Percentiles rank a stretch among this genome's conserved stretches.
These are phyloP conservation scores for Colletotrichum lupini DNA, from an alignment of 2,329 filamentous ascomycete species.

Conservation along the genomic window DNA sequence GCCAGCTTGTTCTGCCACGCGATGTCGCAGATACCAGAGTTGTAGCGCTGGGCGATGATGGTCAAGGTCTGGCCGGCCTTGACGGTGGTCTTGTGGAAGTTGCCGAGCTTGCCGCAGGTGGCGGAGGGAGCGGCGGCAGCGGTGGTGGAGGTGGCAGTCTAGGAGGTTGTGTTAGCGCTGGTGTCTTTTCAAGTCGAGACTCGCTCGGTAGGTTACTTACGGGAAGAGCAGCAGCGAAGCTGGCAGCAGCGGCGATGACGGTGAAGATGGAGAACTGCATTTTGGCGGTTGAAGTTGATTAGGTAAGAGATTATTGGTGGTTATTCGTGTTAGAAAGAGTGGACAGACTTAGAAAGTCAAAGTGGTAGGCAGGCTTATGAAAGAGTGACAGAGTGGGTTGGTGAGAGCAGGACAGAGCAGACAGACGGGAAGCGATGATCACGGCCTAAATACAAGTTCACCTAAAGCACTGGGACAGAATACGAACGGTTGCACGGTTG, in stretches of 20 bases:
- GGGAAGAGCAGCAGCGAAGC: constrained; percentile 9
- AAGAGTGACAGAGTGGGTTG: constrained; percentile 6
- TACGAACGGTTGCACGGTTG: not conserved
- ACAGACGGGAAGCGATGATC: not conserved
- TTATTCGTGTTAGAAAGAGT: not conserved
- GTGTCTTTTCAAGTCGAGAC: fast-evolving
- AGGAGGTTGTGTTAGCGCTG: not conserved
- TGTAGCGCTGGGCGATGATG: constrained; percentile 7
- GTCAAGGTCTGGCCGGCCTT: constrained; percentile 9
- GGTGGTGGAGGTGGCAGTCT: not conserved
- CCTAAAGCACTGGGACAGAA: not conserved
- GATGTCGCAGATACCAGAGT: constrained; percentile 27
- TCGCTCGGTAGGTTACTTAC: not conserved
- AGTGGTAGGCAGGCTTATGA: not conserved
- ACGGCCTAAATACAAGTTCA: not conserved
- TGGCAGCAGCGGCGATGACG: constrained; percentile 11
- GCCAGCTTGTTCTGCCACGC: constrained; percentile 8
- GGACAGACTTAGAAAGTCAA: not conserved
- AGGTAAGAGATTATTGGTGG: not conserved
- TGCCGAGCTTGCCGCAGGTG: constrained; percentile 1
- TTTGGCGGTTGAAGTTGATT: not conserved
- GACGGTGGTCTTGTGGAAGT: constrained; percentile 20
- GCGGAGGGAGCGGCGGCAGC: not conserved
- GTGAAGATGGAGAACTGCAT: constrained; percentile 18
- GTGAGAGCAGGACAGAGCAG: fast-evolving